Evolutionary conservation across 352 stramenopile genomes (phyloP).

Genomic region (Phytophthora pistaciae): DNA sequence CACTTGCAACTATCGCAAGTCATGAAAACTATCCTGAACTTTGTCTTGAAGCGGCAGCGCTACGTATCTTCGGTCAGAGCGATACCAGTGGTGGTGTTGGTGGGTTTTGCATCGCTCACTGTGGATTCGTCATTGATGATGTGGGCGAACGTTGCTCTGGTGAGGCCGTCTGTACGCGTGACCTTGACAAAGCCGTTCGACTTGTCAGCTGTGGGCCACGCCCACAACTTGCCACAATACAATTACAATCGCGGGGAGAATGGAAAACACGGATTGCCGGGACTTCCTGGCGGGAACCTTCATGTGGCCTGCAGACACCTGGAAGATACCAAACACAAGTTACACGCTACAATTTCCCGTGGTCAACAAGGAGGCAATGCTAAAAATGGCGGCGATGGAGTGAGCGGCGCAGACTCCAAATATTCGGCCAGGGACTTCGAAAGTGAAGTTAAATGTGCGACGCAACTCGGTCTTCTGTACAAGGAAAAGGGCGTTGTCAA

Average conservation of each 20-base stretch:
- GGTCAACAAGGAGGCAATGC: not conserved
- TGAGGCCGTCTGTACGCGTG: slow-evolving; percentile 16
- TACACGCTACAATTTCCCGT: slow-evolving; percentile 12
- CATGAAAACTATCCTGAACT: not conserved
- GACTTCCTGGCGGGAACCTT: slow-evolving; percentile 27
- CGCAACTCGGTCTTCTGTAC: not conserved
- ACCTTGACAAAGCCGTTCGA: slow-evolving; percentile 4
- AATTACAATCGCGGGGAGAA: slow-evolving; percentile 1
- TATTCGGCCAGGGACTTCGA: not conserved
- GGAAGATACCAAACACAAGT: not conserved
- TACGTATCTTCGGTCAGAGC: not conserved
- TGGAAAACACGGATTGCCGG: slow-evolving; percentile 11
- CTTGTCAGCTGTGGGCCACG: slow-evolving; percentile 13
- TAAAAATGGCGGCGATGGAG: slow-evolving; percentile 2
- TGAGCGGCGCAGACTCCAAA: not conserved
- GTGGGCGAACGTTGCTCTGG: slow-evolving; percentile 26
- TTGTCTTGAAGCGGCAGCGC: not conserved
- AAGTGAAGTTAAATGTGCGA: not conserved
- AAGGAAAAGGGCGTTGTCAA: not conserved
- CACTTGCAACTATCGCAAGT: not conserved
- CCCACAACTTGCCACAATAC: not conserved
- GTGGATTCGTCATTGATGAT: slow-evolving; percentile 12
- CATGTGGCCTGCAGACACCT: slow-evolving; percentile 3
- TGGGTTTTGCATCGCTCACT: not conserved
- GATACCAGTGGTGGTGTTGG: not conserved